phyloP scores from a whole-genome alignment of 2,329 filamentous ascomycete genomes.

The Nemania diffusa region DNA sequence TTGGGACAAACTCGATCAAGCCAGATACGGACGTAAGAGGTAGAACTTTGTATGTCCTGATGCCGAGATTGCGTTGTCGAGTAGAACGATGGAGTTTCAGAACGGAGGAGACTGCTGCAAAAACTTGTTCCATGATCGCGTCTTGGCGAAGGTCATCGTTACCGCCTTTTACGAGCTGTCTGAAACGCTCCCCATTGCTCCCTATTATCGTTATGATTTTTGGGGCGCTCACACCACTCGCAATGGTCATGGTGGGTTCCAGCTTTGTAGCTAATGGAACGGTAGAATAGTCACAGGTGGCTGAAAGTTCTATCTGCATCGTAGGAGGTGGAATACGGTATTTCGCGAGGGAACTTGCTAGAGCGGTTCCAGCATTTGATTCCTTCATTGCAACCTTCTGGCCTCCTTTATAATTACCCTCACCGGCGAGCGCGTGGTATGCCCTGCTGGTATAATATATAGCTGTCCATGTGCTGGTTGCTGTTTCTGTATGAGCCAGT shows the following conservation, averaged over 20 bases:
- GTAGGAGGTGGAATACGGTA: conserved; percentile 87
- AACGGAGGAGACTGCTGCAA: conserved; percentile 92
- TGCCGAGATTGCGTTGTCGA: conserved; percentile 86
- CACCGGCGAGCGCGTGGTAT: conserved; percentile 72
- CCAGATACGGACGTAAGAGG: conserved; percentile 86
- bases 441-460: conserved; percentile 78
- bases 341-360: conserved; percentile 71
- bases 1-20: conserved; percentile 95
- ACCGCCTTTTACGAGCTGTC: conserved; percentile 93
- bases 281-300: conserved; percentile 77
- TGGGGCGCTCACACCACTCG: conserved; percentile 88
- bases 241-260: conserved; percentile 81
- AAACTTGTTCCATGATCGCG: conserved; percentile 99
- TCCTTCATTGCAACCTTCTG: conserved; percentile 70
- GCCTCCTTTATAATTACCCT: conserved; percentile 75
- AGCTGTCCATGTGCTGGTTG: conserved; percentile 70
- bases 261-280: conserved; percentile 80
- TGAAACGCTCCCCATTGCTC: conserved; percentile 82
- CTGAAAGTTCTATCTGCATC: conserved; percentile 80
- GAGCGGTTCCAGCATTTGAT: conserved; percentile 68
- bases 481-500: conserved; percentile 64
- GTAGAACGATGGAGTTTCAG: conserved; percentile 87
- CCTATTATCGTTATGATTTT: conserved; percentile 89
- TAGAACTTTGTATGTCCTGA: conserved; percentile 96
- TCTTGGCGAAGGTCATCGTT: conserved; percentile 97